Percentiles rank a stretch among this genome's conserved stretches.
Conservation (phyloP, 1,139 yeast genomes). For the Debaryomycetaceae sp. region DNA sequence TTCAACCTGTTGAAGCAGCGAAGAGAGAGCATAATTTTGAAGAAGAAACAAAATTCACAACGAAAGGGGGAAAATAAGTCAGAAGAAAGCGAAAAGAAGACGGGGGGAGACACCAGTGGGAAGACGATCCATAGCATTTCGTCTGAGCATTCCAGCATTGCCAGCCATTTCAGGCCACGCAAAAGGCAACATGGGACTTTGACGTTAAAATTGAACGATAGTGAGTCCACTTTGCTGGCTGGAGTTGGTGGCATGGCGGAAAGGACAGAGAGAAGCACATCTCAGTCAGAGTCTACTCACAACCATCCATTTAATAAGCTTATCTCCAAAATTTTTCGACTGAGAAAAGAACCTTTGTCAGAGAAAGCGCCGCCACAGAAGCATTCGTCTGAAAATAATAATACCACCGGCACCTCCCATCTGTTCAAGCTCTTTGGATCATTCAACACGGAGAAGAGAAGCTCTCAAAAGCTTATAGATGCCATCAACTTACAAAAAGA, state of each 20-base stretch:
- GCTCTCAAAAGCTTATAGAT: not conserved
- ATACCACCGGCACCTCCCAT: not conserved
- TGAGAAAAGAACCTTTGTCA: not conserved
- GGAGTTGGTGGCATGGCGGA: not conserved
- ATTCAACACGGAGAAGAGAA: not conserved
- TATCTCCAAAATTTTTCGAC: not conserved
- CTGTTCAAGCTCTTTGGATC: slow-evolving; percentile 1
- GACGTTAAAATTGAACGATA: not conserved
- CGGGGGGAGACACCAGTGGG: not conserved
- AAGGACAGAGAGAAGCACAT: not conserved
- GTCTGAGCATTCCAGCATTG: not conserved
- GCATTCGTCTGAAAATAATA: not conserved
- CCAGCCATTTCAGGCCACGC: slow-evolving; percentile 4
- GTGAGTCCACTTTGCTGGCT: not conserved
- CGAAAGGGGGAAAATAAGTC: not conserved
- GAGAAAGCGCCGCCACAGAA: not conserved
- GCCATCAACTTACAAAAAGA: not conserved
- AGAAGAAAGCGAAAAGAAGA: not conserved
- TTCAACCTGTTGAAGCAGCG: slow-evolving; percentile 6
- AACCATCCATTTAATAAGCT: not conserved
- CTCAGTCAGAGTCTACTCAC: not conserved
- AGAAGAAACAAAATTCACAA: not conserved
- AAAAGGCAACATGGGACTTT: slow-evolving; percentile 6
- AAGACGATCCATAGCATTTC: not conserved
- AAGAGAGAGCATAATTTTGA: slow-evolving; percentile 3